These are phyloP conservation scores for Ustilago vetiveriae DNA, from an alignment of 1,284 basidiomycete genomes.

Conservation along the genomic window DNA sequence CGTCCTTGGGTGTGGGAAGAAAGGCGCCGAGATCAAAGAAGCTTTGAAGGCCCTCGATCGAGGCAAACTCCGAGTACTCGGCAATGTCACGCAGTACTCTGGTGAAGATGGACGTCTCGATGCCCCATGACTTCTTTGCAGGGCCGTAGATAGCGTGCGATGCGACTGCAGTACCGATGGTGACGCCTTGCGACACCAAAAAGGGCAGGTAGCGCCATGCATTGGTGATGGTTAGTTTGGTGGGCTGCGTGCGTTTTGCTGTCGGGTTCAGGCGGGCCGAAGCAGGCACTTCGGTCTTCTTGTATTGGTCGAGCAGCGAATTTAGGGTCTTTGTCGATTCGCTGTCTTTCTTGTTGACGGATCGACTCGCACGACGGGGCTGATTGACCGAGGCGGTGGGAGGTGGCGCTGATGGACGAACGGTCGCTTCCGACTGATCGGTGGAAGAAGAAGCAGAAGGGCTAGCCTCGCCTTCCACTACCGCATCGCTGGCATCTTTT, in stretches of 20 bases:
- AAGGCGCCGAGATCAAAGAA: constrained; percentile 83
- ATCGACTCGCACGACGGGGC: constrained; percentile 27
- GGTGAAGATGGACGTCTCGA: constrained; percentile 73
- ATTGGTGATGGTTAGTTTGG: constrained; percentile 56
- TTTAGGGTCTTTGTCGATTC: constrained; percentile 56
- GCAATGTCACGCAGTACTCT: constrained; percentile 86
- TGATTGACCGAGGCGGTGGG: constrained; percentile 30
- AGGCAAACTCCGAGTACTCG: constrained; percentile 82
- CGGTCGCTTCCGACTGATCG: constrained; percentile 42
- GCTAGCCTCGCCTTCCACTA: constrained; percentile 31
- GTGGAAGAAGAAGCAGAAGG: constrained; percentile 39
- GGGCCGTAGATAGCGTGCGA: constrained; percentile 73
- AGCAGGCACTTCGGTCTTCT: constrained; percentile 51
- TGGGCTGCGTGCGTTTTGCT: constrained; percentile 40
- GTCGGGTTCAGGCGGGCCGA: constrained; percentile 59
- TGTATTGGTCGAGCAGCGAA: constrained; percentile 61
- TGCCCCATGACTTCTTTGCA: constrained; percentile 83
- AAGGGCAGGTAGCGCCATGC: constrained; percentile 64
- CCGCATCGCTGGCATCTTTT: constrained; percentile 4
- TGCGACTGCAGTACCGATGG: constrained; percentile 62
- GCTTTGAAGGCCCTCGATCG: constrained; percentile 76
- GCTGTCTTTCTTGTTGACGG: constrained; percentile 29
- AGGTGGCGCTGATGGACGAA: constrained; percentile 27
- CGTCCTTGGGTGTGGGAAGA: constrained; percentile 89
- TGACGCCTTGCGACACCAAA: constrained; percentile 61